phyloP scores from a whole-genome alignment of 768 basidiomycete species.

The Dacryopinax primogenitus region DNA sequence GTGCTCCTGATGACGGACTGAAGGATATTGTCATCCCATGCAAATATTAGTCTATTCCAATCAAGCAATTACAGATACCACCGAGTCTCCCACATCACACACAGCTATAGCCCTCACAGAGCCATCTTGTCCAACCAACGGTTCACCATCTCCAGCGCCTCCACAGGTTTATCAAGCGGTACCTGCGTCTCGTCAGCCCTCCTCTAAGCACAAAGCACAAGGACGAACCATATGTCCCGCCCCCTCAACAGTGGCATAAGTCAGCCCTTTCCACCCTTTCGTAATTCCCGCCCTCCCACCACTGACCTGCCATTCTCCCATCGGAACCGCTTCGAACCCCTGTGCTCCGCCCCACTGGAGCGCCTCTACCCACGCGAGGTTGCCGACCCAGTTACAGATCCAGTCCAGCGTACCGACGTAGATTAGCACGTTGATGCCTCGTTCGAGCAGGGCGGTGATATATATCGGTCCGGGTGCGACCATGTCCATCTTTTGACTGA shows the following conservation, averaged over 20 bases:
- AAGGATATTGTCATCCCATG: no score
- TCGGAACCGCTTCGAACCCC: conserved; percentile 34
- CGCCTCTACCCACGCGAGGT: conserved; percentile 60
- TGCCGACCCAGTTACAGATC: conserved; percentile 52
- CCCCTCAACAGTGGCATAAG: conserved; percentile 48
- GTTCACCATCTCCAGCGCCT: conserved; percentile 39
- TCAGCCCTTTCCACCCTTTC: conserved; percentile 44
- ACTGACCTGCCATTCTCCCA: conserved; percentile 45
- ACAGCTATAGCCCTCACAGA: no score
- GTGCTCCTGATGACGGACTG: no score
- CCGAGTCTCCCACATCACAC: no score
- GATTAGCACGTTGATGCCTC: conserved; percentile 40
- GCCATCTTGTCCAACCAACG: conserved; percentile 31
- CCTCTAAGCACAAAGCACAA: neutral
- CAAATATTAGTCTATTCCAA: no score
- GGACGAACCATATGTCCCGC: conserved; percentile 61
- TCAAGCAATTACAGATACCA: no score
- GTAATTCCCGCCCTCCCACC: conserved; percentile 44
- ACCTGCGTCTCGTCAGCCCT: conserved; percentile 27
- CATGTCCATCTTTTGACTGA: neutral
- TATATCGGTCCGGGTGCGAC: conserved; percentile 22
- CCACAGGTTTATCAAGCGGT: conserved; percentile 50
- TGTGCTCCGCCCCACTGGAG: conserved; percentile 58
- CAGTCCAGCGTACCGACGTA: conserved; percentile 55
- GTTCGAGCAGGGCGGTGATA: conserved; percentile 42